Conservation (phyloP, 139 green algal species). For the Auxenochlorella pyrenoidosa region DNA sequence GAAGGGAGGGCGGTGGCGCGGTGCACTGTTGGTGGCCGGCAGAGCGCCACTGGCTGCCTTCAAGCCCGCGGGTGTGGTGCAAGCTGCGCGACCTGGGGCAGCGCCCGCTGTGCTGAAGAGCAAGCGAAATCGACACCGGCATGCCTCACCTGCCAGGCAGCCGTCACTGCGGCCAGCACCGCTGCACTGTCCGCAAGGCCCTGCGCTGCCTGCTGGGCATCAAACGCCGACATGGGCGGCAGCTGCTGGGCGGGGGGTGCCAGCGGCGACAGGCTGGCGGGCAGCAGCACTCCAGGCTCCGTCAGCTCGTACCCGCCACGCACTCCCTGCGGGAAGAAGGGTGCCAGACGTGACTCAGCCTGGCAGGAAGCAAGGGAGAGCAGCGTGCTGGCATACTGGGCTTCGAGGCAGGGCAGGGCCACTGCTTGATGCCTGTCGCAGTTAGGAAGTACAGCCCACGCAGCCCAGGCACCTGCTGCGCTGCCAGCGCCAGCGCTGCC, state of each 20-base stretch:
- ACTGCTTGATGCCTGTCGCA: too few relatives aligned
- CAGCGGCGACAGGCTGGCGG: slow-evolving; percentile 7
- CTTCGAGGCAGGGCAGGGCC: too few relatives aligned
- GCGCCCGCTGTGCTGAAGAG: too few relatives aligned
- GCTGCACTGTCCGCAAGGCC: background rate
- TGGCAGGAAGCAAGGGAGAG: too few relatives aligned
- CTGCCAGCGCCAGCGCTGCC: background rate
- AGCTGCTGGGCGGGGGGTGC: background rate
- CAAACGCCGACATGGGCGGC: background rate
- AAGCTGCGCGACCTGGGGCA: background rate
- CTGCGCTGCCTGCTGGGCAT: slow-evolving; percentile 2
- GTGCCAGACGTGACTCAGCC: too few relatives aligned
- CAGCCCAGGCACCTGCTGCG: background rate
- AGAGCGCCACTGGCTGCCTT: too few relatives aligned
- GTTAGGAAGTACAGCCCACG: too few relatives aligned
- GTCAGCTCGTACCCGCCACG: background rate
- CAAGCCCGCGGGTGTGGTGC: too few relatives aligned
- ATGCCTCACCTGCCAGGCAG: slow-evolving; percentile 1
- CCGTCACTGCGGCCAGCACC: background rate
- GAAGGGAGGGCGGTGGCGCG: background rate
- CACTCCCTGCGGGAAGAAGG: background rate
- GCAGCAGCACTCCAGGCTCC: slow-evolving; percentile 2
- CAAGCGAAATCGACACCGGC: background rate
- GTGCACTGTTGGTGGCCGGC: background rate
- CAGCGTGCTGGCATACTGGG: too few relatives aligned